These are phyloP conservation scores for Xerocomus potaroensis DNA, from an alignment of 768 basidiomycete species.

Conservation along the genomic window DNA sequence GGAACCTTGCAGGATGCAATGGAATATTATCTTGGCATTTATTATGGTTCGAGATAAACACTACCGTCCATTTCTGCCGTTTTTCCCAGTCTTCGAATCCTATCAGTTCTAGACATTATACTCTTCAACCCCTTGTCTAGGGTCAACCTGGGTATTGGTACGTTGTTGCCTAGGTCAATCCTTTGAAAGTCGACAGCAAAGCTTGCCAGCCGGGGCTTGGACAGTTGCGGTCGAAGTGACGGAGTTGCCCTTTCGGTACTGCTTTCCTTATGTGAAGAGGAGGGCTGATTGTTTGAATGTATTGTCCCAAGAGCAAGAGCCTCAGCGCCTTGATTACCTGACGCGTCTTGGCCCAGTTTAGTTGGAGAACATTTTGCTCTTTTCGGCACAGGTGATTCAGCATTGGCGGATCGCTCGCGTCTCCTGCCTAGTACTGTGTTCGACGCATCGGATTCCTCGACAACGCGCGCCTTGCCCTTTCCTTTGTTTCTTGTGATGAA, in stretches of 20 bases:
- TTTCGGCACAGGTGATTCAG: constrained; percentile 14
- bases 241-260: not conserved
- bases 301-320: not conserved
- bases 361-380: constrained; percentile 5
- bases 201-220: constrained; percentile 21
- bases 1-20: no score
- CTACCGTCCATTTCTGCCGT: constrained; percentile 19
- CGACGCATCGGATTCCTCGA: constrained; percentile 3
- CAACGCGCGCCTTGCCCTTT: constrained; percentile 15
- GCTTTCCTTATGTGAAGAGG: not conserved
- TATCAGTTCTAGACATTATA: constrained; percentile 25
- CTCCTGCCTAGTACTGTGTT: constrained; percentile 7
- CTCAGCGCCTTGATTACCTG: not conserved
- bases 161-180: constrained; percentile 4
- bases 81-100: constrained; percentile 20
- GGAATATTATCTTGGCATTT: no score
- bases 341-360: not conserved
- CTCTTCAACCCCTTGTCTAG: constrained; percentile 4
- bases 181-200: constrained; percentile 15
- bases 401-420: constrained; percentile 9
- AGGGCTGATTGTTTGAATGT: not conserved
- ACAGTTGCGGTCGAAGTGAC: not conserved
- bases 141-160: constrained; percentile 9
- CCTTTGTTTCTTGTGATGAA: constrained; percentile 24
- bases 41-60: constrained; percentile 15